These are phyloP conservation scores for Cutaneotrichosporon cutaneum DNA, from an alignment of 1,284 basidiomycete genomes.

Conservation along the genomic window DNA sequence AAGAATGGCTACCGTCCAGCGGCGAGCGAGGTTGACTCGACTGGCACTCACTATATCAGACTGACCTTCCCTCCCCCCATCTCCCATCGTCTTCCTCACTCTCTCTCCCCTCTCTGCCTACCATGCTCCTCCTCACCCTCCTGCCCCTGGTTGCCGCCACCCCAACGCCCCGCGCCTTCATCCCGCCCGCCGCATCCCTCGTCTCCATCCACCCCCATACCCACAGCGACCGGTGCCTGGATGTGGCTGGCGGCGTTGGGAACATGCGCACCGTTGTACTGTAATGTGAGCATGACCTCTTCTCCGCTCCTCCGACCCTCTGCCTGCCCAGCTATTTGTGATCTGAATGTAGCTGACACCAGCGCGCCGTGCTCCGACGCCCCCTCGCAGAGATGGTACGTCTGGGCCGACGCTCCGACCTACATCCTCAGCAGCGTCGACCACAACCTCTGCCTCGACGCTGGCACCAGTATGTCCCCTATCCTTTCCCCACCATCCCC, in stretches of 20 bases:
- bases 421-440: background rate
- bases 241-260: background rate
- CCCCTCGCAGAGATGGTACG: background rate
- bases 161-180: background rate
- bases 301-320: too few species aligned
- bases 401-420: background rate
- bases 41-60: background rate
- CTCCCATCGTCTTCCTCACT: too few species aligned
- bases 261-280: background rate
- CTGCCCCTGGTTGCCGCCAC: background rate
- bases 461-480: constrained; percentile 7
- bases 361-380: background rate
- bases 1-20: too few species aligned
- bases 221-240: background rate
- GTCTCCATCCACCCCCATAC: constrained; percentile 2
- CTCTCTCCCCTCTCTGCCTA: background rate
- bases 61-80: background rate
- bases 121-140: background rate
- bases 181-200: background rate
- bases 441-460: constrained; percentile 3
- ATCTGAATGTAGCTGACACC: background rate
- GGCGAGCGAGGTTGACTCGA: background rate
- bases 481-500: background rate
- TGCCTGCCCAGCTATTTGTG: too few species aligned
- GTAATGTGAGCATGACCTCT: background rate